Percentiles rank a stretch among this genome's conserved stretches.
Conservation (phyloP, 306 rosid genomes). For the Prunus persica region DNA sequence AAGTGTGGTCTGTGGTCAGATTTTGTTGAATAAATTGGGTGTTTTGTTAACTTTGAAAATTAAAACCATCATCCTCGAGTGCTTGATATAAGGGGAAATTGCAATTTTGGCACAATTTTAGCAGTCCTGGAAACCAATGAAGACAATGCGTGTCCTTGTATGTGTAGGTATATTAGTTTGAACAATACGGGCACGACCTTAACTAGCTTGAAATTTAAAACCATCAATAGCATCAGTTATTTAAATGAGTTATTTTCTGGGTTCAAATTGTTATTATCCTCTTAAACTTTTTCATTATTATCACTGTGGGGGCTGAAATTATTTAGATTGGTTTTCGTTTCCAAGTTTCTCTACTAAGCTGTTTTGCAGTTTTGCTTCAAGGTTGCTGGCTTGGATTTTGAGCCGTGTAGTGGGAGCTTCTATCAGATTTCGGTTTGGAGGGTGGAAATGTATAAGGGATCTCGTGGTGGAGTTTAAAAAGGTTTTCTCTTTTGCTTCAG, state of each 20-base stretch:
- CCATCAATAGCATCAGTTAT: not conserved
- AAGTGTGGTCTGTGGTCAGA: not conserved
- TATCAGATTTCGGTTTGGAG: slow-evolving; percentile 83
- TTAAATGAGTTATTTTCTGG: not conserved
- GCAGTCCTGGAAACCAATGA: not conserved
- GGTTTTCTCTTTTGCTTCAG: slow-evolving; percentile 46
- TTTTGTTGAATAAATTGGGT: not conserved
- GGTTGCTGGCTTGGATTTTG: slow-evolving; percentile 86
- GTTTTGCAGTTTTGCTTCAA: slow-evolving; percentile 75
- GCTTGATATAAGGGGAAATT: not conserved
- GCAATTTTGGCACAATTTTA: not conserved
- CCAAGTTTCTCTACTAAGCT: slow-evolving; percentile 12
- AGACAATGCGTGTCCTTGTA: not conserved
- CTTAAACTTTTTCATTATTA: slow-evolving; percentile 4
- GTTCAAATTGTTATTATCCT: slow-evolving; percentile 12
- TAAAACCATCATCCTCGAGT: not conserved
- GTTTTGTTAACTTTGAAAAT: not conserved
- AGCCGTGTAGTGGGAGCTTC: slow-evolving; percentile 85
- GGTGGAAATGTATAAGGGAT: slow-evolving; percentile 92
- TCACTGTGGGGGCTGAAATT: slow-evolving; percentile 5
- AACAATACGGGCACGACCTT: not conserved
- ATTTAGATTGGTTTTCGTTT: slow-evolving; percentile 8
- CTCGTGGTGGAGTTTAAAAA: slow-evolving; percentile 84
- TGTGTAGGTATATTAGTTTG: not conserved
- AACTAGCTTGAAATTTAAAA: not conserved